Percentiles rank a stretch among this genome's conserved stretches.
Evolutionary conservation across 345 rosid genomes (phyloP).

Genomic region (Lumnitzera racemosa): DNA sequence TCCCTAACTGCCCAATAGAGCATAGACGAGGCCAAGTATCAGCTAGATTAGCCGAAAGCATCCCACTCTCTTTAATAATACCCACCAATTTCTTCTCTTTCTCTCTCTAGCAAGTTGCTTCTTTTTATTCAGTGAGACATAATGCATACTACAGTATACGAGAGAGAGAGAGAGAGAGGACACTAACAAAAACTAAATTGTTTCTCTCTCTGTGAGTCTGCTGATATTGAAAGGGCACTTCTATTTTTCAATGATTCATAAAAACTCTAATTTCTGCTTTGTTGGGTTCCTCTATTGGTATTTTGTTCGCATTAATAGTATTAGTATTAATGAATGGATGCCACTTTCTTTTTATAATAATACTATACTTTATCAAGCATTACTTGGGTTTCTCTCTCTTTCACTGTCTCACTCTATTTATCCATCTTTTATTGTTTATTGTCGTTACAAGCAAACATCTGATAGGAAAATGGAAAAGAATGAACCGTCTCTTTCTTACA

Average conservation of each 20-base stretch:
- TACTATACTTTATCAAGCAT: constrained; percentile 3
- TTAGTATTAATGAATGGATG: too few relatives aligned
- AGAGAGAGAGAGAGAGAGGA: neutral
- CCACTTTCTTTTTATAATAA: too few relatives aligned
- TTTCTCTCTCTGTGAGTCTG: neutral
- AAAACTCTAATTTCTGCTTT: neutral
- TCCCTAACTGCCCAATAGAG: constrained; percentile 33
- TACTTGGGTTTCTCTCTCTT: neutral
- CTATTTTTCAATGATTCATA: constrained; percentile 3
- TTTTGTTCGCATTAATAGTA: neutral
- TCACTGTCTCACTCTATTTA: neutral
- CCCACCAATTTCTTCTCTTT: constrained; percentile 15
- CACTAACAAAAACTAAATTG: neutral
- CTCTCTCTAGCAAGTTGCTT: constrained; percentile 47
- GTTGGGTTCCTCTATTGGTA: constrained; percentile 1
- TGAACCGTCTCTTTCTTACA: constrained; percentile 45
- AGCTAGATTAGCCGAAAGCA: constrained; percentile 47
- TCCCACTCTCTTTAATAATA: constrained; percentile 12
- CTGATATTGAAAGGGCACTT: neutral
- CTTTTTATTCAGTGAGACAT: constrained; percentile 13
- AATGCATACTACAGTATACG: neutral
- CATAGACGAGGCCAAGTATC: constrained; percentile 37
- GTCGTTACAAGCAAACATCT: neutral
- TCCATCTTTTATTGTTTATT: constrained; percentile 5
- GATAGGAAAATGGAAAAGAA: constrained; percentile 11